phyloP scores from a whole-genome alignment of 2,329 filamentous ascomycete genomes.

The Paraphoma sp. region DNA sequence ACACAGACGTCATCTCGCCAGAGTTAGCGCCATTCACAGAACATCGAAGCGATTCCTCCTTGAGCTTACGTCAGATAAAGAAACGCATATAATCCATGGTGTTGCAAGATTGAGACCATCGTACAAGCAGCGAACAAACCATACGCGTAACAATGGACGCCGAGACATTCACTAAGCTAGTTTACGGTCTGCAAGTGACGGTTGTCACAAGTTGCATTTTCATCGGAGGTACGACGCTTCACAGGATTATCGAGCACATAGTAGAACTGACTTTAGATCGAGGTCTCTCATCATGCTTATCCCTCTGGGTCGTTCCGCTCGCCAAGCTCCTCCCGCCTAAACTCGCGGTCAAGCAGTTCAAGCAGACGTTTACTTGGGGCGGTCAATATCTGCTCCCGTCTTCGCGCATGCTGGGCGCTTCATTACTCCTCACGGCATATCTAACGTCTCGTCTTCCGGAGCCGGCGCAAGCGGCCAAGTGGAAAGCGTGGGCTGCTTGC shows the following conservation, averaged over 20 bases:
- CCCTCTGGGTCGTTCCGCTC: conserved; percentile 11
- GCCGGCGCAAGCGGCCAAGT: not conserved
- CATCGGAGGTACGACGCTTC: conserved; percentile 2
- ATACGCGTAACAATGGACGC: not conserved
- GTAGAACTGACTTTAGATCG: not conserved
- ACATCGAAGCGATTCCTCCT: too few relatives aligned
- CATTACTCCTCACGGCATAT: not conserved
- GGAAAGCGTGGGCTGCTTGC: conserved; percentile 6
- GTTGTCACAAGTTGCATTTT: conserved; percentile 7
- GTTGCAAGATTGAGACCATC: too few relatives aligned
- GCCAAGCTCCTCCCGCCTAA: conserved; percentile 1
- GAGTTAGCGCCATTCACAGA: too few relatives aligned
- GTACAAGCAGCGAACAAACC: too few relatives aligned
- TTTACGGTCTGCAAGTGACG: conserved; percentile 7
- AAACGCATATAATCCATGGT: too few relatives aligned
- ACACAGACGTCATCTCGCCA: too few relatives aligned
- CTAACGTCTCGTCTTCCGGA: not conserved
- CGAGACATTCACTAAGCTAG: not conserved
- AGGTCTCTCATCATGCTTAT: conserved; percentile 14
- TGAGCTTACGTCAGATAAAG: too few relatives aligned
- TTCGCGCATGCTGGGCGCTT: conserved; percentile 1
- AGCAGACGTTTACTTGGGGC: conserved; percentile 9
- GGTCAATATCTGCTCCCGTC: conserved; percentile 6
- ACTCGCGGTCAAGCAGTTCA: conserved; percentile 5
- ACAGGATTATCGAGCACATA: too few relatives aligned